These are phyloP conservation scores for Talaromyces sp. DNA, from an alignment of 2,329 filamentous ascomycete genomes.

Conservation along the genomic window DNA sequence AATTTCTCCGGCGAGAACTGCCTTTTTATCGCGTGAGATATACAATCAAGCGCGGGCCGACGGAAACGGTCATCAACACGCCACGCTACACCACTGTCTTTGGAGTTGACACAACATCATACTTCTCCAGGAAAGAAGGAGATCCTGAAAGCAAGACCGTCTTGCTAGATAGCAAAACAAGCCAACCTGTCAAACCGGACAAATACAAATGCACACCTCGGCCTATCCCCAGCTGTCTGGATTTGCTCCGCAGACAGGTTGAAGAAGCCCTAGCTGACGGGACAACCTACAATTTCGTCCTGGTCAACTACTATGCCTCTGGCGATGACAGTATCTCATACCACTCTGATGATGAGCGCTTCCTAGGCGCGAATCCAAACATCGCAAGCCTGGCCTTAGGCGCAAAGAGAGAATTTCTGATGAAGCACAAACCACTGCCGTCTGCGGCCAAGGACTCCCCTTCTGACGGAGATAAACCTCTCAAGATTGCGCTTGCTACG, in stretches of 20 bases:
- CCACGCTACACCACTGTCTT: constrained; percentile 60
- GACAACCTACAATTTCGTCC: constrained; percentile 66
- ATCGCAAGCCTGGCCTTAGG: constrained; percentile 74
- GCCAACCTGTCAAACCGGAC: constrained; percentile 33
- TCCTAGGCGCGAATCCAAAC: constrained; percentile 62
- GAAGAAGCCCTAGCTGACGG: constrained; percentile 58
- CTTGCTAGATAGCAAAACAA: constrained; percentile 40
- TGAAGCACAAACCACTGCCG: constrained; percentile 67
- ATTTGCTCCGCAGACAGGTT: constrained; percentile 56
- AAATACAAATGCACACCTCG: constrained; percentile 54
- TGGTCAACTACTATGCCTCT: constrained; percentile 79
- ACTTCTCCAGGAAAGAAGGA: constrained; percentile 41
- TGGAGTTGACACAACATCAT: constrained; percentile 59
- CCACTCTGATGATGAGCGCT: constrained; percentile 75
- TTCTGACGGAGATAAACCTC: constrained; percentile 31
- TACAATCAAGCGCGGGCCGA: constrained; percentile 61
- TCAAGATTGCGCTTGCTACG: constrained; percentile 54
- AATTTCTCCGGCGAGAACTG: constrained; percentile 64
- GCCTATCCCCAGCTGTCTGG: constrained; percentile 66
- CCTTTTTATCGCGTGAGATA: constrained; percentile 75
- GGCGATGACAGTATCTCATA: constrained; percentile 73
- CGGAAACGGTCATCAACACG: constrained; percentile 59
- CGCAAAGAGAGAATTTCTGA: constrained; percentile 66
- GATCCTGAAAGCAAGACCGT: constrained; percentile 3
- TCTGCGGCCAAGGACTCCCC: constrained; percentile 23